Evolutionary conservation across 148 eudicot species (phyloP), one percentile per base, ranked within the genome.

Genomic region (Persicaria maculosa): DNA sequence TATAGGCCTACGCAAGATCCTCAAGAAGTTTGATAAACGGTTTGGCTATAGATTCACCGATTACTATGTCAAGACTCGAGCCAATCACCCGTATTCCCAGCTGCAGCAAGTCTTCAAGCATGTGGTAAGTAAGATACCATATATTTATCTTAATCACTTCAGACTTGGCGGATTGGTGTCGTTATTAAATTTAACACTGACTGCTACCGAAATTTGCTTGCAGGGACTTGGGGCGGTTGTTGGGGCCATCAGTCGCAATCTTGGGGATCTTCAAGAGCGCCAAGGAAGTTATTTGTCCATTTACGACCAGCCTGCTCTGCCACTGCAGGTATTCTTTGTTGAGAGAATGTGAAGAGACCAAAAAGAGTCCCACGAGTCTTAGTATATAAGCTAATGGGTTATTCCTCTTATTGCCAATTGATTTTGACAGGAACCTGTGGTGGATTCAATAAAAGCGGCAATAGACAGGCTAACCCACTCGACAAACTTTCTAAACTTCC

Each of bases 191-290:
- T n/a, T n/a, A 36, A 25, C 46, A 22, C 25, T 2, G 16, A 44
- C 9, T 9, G 45, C 46, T 17, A 22, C 70, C 70, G 46, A 76
- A 46, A 36, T 50, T 31, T 31, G 40, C 2, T 31, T 77, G 72
- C 84, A 94, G 98, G 99, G 99, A 47, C 69, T 95, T 77, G 96
- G 97, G 75, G 99, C 97, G 74, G 99, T 92, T 74, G 94, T 92
- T 43, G 99, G 99, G 72, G 96, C 93, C 61, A 82, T 90, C 75
- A 85, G 97, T 79, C 97, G 95, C 71, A 92, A 92, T 87, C 95
- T 92, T 81, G 87, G 85, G 44, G 97, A 92, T 45, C 88, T 92
- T 77, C 87, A 92, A 83, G 89, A 83, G 81, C 86, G 88, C 61
- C 91, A 92, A 57, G 95, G 97, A 72, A 92, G 97, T 81, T 90